Evolutionary conservation across 2,329 filamentous ascomycete species (phyloP), one percentile per base, ranked within the genome.

Genomic region (Fusarium pseudograminearum): DNA sequence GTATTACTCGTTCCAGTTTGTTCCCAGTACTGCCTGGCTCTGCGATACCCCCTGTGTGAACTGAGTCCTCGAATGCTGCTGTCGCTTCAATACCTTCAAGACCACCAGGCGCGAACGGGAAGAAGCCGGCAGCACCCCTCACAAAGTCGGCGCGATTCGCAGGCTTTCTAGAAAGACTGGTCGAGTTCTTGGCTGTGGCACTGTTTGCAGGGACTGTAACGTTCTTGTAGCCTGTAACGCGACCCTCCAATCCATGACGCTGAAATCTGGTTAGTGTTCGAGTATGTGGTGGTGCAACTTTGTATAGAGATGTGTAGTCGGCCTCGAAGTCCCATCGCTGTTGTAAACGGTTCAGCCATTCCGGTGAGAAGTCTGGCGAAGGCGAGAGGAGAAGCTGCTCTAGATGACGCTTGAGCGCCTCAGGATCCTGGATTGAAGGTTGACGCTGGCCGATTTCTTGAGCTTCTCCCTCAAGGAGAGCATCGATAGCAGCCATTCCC

Each of bases 211-310:
- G 93, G 11, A 98, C 90, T 2, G 96, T 98, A 52, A 98, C 93
- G 78, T 98, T 96, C 76, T 91, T 92, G 80, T 99, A 98, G 52
- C 94, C 94, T 11, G 93, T 97, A 26, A 99, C 95, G 54, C 91
- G 88, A 24, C 96, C 96, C 80, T 98, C 94, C 16, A 98, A 86
- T 8, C 96, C 96, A 80, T 97, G 93, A 57, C 96, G 88, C 45
- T 90, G 91, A 79, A 99, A 99, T 31, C 96, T 90, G 30, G 93
- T 97, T 72, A 98, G 91, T n/a, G 94, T 98, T 61, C 96, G 89
- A 18, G 94, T 95, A 80, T 98, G 96, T 0, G 95, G 97, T 5
- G 94, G 93, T 3, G 94, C 93, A 57, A 98, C 86, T 68, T 91
- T 89, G 80, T 97, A 97, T 20, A 98, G 86, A 59, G 93, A 90